These are phyloP conservation scores for Magnolia sinica DNA, from an alignment of 164 flowering plant species.

Conservation along the genomic window DNA sequence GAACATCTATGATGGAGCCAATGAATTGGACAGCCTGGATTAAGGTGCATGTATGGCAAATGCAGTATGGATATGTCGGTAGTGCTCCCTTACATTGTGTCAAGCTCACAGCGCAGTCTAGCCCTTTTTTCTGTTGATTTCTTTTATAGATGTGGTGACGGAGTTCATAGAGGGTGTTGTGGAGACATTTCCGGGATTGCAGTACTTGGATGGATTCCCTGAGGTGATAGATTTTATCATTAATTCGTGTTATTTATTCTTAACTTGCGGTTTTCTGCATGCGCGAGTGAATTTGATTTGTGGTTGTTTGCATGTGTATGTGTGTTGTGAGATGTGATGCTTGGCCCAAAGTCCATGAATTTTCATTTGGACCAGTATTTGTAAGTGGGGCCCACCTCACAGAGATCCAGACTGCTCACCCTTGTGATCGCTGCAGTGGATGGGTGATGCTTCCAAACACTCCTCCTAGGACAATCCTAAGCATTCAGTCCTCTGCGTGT, in stretches of 20 bases:
- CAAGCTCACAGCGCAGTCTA: background rate
- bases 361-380: background rate
- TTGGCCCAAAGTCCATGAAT: background rate
- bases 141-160: slow-evolving; percentile 70
- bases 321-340: background rate
- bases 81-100: background rate
- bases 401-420: no score
- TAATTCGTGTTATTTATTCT: background rate
- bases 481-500: background rate
- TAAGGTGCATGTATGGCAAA: background rate
- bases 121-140: background rate
- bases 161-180: slow-evolving; percentile 93
- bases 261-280: background rate
- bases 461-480: background rate
- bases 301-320: no score
- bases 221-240: slow-evolving; percentile 38
- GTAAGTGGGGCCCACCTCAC: no score
- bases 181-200: slow-evolving; percentile 86
- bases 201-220: slow-evolving; percentile 90
- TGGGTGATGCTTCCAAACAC: background rate
- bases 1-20: background rate
- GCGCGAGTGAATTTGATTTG: background rate
- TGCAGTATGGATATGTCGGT: background rate
- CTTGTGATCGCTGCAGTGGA: background rate
- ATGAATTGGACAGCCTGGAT: background rate